Conservation (phyloP, 2,329 filamentous ascomycete genomes). For the Colletotrichum sp. region DNA sequence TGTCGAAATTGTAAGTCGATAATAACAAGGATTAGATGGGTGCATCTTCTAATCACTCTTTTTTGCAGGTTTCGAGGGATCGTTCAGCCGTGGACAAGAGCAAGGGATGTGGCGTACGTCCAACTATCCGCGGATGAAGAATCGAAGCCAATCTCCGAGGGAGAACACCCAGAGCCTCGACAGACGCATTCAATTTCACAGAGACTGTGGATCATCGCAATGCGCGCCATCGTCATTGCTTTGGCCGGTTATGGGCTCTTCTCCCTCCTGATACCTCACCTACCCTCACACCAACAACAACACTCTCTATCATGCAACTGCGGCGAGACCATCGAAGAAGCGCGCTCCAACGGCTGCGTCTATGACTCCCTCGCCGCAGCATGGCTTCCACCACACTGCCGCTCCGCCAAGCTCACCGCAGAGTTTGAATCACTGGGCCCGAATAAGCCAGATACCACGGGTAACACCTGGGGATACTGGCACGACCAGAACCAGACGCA, state of each 20-base stretch:
- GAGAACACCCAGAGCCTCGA: no score
- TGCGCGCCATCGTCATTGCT: neutral
- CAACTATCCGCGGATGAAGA: neutral
- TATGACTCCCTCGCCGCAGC: slow-evolving; percentile 38
- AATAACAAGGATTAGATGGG: fast-evolving
- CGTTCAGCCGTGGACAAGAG: neutral
- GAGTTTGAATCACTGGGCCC: slow-evolving; percentile 35
- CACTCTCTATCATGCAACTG: slow-evolving; percentile 30
- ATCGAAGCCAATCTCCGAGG: fast-evolving
- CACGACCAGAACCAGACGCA: slow-evolving; percentile 28
- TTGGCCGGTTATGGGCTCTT: neutral
- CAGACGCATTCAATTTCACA: fast-evolving
- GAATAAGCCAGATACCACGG: slow-evolving; percentile 26
- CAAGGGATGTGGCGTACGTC: neutral
- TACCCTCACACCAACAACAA: neutral
- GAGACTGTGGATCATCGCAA: no score
- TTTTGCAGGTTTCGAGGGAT: neutral
- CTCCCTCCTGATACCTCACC: neutral
- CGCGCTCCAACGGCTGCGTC: slow-evolving; percentile 29
- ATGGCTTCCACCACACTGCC: slow-evolving; percentile 39
- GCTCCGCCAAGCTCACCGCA: slow-evolving; percentile 34
- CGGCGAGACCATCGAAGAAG: slow-evolving; percentile 33
- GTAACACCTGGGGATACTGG: slow-evolving; percentile 34
- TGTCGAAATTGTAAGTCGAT: neutral
- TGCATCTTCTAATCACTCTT: fast-evolving